phyloP scores from a whole-genome alignment of 2,329 filamentous ascomycete genomes.

The Cercospora citrullina region DNA sequence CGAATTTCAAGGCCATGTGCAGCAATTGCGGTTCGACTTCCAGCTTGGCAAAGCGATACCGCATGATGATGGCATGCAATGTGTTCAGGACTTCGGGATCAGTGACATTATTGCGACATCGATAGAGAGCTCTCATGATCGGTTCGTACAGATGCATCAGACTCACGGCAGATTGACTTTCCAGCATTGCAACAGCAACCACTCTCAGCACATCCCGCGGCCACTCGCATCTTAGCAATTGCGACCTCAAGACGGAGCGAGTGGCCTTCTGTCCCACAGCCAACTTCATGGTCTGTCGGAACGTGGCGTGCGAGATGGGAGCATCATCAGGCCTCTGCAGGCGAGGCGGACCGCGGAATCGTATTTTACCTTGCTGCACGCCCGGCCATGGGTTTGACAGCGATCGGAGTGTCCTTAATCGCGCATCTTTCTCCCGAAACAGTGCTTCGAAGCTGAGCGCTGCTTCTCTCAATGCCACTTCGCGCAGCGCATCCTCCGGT shows the following conservation, averaged over 20 bases:
- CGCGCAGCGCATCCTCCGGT: constrained; percentile 4
- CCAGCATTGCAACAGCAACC: constrained; percentile 35
- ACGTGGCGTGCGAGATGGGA: constrained; percentile 30
- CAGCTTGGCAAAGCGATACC: constrained; percentile 32
- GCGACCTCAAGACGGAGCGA: constrained; percentile 32
- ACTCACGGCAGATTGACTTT: constrained; percentile 23
- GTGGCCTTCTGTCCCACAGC: constrained; percentile 26
- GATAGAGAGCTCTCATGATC: constrained; percentile 38
- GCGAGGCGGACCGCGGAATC: not conserved
- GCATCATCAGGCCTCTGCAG: not conserved
- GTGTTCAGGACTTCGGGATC: constrained; percentile 34
- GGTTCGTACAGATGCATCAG: constrained; percentile 31
- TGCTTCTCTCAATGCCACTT: constrained; percentile 15
- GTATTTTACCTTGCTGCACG: not conserved
- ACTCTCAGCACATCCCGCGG: constrained; percentile 36
- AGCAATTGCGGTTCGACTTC: constrained; percentile 27
- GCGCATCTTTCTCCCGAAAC: constrained; percentile 26
- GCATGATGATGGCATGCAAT: constrained; percentile 32
- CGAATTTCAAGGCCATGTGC: constrained; percentile 38
- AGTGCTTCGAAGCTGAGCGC: constrained; percentile 29
- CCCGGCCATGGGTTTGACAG: constrained; percentile 34
- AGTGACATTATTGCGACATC: constrained; percentile 34
- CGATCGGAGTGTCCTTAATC: constrained; percentile 26
- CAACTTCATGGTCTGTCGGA: constrained; percentile 28
- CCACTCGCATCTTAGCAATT: constrained; percentile 35